phyloP scores from a whole-genome alignment of 2,329 filamentous ascomycete species.

The Phyllosticta paracitricarpa region DNA sequence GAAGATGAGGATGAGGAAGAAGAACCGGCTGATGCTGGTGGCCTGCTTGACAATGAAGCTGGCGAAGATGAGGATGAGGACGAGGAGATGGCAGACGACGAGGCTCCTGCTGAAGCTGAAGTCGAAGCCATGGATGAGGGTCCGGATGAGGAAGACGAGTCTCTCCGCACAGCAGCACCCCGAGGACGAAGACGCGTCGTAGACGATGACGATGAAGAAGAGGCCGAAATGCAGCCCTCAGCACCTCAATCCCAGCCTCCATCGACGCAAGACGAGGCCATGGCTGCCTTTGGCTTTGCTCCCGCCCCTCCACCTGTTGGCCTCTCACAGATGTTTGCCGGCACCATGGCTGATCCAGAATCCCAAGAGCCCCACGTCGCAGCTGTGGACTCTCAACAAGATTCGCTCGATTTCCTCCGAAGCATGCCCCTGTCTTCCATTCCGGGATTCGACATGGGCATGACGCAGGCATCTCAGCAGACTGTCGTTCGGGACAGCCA shows the following conservation, averaged over 20 bases:
- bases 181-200: slow-evolving; percentile 2
- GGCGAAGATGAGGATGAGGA: slow-evolving; percentile 23
- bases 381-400: slow-evolving; percentile 31
- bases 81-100: slow-evolving; percentile 21
- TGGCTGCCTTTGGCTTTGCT: slow-evolving; percentile 32
- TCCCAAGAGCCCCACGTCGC: slow-evolving; percentile 25
- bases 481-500: slow-evolving; percentile 49
- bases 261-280: slow-evolving; percentile 19
- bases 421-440: slow-evolving; percentile 45
- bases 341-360: slow-evolving; percentile 65
- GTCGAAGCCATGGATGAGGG: neutral
- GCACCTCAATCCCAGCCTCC: slow-evolving; percentile 12
- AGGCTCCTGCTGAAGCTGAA: slow-evolving; percentile 19
- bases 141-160: neutral
- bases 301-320: slow-evolving; percentile 45
- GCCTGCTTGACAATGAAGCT: slow-evolving; percentile 32
- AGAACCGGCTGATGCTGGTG: slow-evolving; percentile 22
- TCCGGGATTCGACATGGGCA: slow-evolving; percentile 43
- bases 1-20: slow-evolving; percentile 28
- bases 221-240: slow-evolving; percentile 4
- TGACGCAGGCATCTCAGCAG: slow-evolving; percentile 53
- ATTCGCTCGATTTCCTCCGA: slow-evolving; percentile 42
- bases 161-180: neutral
- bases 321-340: slow-evolving; percentile 82
- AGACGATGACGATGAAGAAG: slow-evolving; percentile 23